Evolutionary conservation across 2,329 filamentous ascomycete species (phyloP).

Genomic region (Cryphonectria nitschkei): DNA sequence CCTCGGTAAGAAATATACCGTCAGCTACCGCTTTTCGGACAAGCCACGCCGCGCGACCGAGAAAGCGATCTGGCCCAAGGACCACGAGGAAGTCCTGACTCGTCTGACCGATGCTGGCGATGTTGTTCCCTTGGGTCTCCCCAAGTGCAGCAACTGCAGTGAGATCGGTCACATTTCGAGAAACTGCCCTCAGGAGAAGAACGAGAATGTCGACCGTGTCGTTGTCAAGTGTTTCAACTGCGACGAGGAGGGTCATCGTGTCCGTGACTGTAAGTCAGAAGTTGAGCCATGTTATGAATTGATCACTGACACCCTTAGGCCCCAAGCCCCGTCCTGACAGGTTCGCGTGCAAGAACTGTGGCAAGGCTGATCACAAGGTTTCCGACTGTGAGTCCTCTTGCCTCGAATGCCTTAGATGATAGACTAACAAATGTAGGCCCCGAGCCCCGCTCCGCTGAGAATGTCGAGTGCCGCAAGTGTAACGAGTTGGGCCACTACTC

Average conservation of each 20-base stretch:
- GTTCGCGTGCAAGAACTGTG: slow-evolving; percentile 72
- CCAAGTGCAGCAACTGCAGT: slow-evolving; percentile 66
- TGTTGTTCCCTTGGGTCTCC: slow-evolving; percentile 60
- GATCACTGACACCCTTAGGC: slow-evolving; percentile 44
- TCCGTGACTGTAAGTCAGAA: slow-evolving; percentile 65
- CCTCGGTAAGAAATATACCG: slow-evolving; percentile 64
- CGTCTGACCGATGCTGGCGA: slow-evolving; percentile 71
- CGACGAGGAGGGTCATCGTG: slow-evolving; percentile 63
- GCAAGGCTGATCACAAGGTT: slow-evolving; percentile 55
- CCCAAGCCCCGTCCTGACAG: slow-evolving; percentile 64
- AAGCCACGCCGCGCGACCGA: slow-evolving; percentile 63
- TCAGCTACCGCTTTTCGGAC: slow-evolving; percentile 64
- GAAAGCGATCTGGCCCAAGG: slow-evolving; percentile 61
- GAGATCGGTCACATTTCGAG: slow-evolving; percentile 67
- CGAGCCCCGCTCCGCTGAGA: slow-evolving; percentile 64
- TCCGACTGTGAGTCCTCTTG: slow-evolving; percentile 49
- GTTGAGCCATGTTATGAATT: background rate
- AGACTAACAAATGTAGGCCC: slow-evolving; percentile 41
- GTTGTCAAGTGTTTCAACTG: slow-evolving; percentile 69
- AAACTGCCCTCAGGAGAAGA: slow-evolving; percentile 61
- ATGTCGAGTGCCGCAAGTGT: slow-evolving; percentile 69
- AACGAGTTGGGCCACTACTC: slow-evolving; percentile 65
- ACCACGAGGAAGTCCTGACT: slow-evolving; percentile 61
- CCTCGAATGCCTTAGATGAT: background rate
- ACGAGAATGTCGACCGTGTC: slow-evolving; percentile 46